Conservation (phyloP, 257 asterid genomes). For the Salvia splendens region DNA sequence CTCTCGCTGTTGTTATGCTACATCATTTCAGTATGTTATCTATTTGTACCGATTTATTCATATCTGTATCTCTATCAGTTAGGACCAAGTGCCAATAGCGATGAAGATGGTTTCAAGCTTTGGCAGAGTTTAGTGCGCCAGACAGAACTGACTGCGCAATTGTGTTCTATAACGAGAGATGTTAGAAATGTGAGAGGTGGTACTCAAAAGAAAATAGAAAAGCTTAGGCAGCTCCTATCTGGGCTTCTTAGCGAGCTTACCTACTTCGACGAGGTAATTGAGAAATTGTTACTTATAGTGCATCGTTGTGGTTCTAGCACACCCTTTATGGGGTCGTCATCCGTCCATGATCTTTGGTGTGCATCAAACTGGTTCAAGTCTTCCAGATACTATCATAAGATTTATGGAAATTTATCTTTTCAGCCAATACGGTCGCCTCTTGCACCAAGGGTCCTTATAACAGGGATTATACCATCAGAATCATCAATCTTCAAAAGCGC, state of each 20-base stretch:
- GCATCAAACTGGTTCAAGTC: background rate
- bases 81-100: slow-evolving; percentile 61
- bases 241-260: slow-evolving; percentile 99
- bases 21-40: slow-evolving; percentile 1
- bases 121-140: slow-evolving; percentile 99
- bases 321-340: background rate
- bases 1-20: slow-evolving; percentile 1
- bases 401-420: slow-evolving; percentile 29
- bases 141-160: slow-evolving; percentile 91
- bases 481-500: slow-evolving; percentile 94
- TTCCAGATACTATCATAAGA: slow-evolving; percentile 9
- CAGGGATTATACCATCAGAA: slow-evolving; percentile 94
- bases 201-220: slow-evolving; percentile 93
- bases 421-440: slow-evolving; percentile 98
- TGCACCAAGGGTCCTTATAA: slow-evolving; percentile 80
- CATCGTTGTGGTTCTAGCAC: slow-evolving; percentile 18
- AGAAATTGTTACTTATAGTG: background rate
- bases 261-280: slow-evolving; percentile 87
- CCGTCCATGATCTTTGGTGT: slow-evolving; percentile 9
- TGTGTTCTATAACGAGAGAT: slow-evolving; percentile 92
- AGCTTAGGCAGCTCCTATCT: slow-evolving; percentile 92
- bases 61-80: slow-evolving; percentile 44
- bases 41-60: slow-evolving; percentile 17
- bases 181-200: slow-evolving; percentile 95
- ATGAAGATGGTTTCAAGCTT: slow-evolving; percentile 83